Evolutionary conservation across 768 basidiomycete genomes (phyloP).

Genomic region (Auricularia auricula-judae): DNA sequence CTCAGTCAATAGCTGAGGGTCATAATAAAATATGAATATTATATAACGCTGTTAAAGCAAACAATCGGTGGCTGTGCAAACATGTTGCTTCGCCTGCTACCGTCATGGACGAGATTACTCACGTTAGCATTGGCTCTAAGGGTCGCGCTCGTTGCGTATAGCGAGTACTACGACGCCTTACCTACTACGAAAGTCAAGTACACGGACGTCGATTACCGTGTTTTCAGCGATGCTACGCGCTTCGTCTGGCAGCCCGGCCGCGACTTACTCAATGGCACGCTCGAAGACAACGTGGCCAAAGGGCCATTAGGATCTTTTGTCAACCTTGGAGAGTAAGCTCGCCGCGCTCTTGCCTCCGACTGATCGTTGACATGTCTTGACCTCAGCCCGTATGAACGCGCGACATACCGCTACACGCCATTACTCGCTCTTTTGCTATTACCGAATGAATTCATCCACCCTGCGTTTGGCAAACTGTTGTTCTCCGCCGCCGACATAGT

Average conservation of each 20-base stretch:
- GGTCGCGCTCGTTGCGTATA: slow-evolving; percentile 65
- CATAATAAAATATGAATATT: too few relatives aligned
- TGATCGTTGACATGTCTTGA: background rate
- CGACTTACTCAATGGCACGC: slow-evolving; percentile 14
- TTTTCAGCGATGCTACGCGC: slow-evolving; percentile 84
- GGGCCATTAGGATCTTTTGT: slow-evolving; percentile 42
- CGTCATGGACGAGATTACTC: slow-evolving; percentile 44
- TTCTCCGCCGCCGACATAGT: slow-evolving; percentile 78
- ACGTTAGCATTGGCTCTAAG: slow-evolving; percentile 46
- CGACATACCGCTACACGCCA: slow-evolving; percentile 96
- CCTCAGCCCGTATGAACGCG: slow-evolving; percentile 73
- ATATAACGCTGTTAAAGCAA: too few relatives aligned
- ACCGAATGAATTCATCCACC: slow-evolving; percentile 72
- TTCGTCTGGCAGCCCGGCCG: slow-evolving; percentile 42
- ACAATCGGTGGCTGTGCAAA: too few relatives aligned
- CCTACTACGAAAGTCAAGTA: slow-evolving; percentile 67
- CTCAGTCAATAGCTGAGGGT: too few relatives aligned
- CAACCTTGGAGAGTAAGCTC: slow-evolving; percentile 68
- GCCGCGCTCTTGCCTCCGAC: background rate
- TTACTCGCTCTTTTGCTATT: slow-evolving; percentile 72
- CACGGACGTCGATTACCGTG: slow-evolving; percentile 95
- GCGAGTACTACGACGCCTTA: slow-evolving; percentile 79
- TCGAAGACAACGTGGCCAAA: slow-evolving; percentile 38
- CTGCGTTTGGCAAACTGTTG: slow-evolving; percentile 83
- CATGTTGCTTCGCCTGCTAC: slow-evolving; percentile 1